A percentile compares a stretch with the other conserved stretches of the same genome.
These are phyloP conservation scores for Suillus placidus DNA, from an alignment of 768 basidiomycete species.

Conservation along the genomic window DNA sequence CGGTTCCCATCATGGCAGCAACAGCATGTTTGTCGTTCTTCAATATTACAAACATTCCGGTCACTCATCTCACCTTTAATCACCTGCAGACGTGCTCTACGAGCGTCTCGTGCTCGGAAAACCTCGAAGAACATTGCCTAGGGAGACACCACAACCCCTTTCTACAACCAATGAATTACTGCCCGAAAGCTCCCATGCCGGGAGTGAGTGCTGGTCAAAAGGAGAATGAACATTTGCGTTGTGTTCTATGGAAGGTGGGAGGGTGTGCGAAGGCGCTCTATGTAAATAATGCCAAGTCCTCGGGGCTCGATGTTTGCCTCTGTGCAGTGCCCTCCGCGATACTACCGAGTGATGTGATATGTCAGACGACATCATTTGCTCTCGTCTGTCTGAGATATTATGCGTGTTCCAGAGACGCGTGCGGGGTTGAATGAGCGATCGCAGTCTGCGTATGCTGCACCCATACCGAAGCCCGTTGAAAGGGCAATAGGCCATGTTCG, in stretches of 20 bases:
- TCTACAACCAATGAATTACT: conserved; percentile 13
- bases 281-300: conserved; percentile 16
- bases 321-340: not conserved
- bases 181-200: conserved; percentile 8
- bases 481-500: conserved; percentile 92
- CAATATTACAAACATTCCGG: conserved; percentile 5
- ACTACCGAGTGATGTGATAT: not conserved
- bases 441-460: conserved; percentile 89
- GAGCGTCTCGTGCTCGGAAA: conserved; percentile 61
- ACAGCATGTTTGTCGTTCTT: conserved; percentile 53
- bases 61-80: conserved; percentile 10
- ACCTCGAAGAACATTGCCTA: conserved; percentile 44
- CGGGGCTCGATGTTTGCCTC: conserved; percentile 29
- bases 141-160: conserved; percentile 1
- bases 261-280: conserved; percentile 15
- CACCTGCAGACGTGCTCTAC: conserved; percentile 59
- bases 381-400: conserved; percentile 48
- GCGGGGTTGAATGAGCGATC: conserved; percentile 93
- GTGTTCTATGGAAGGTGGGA: conserved; percentile 11
- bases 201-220: not conserved
- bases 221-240: not conserved
- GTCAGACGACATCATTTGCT: conserved; percentile 20
- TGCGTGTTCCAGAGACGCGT: conserved; percentile 80
- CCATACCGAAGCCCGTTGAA: conserved; percentile 83
- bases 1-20: conserved; percentile 65